Evolutionary conservation across 1,284 basidiomycete species (phyloP).

Genomic region (Uromyces viciae-fabae): DNA sequence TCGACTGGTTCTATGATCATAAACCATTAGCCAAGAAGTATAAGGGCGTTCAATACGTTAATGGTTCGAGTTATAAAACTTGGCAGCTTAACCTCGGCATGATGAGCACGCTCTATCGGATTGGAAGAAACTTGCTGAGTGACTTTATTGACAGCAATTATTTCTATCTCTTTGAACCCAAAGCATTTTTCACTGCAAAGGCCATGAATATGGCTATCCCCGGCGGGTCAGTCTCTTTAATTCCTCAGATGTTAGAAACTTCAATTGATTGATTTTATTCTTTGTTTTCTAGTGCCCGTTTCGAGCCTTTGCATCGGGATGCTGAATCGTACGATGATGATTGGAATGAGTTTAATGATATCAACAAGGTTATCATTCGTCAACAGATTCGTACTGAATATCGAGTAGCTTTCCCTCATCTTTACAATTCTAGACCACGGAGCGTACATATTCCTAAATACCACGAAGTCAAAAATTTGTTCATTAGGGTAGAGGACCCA

Average conservation of each 20-base stretch:
- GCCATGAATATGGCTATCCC: slow-evolving; percentile 76
- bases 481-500: slow-evolving; percentile 97
- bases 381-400: slow-evolving; percentile 99
- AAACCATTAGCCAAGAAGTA: slow-evolving; percentile 76
- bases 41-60: slow-evolving; percentile 68
- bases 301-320: slow-evolving; percentile 64
- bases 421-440: slow-evolving; percentile 96
- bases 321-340: slow-evolving; percentile 98
- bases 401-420: slow-evolving; percentile 97
- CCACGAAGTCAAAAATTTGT: slow-evolving; percentile 93
- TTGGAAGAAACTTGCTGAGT: slow-evolving; percentile 85
- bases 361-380: slow-evolving; percentile 99
- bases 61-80: slow-evolving; percentile 86
- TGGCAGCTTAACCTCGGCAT: slow-evolving; percentile 89
- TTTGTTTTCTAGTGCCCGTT: slow-evolving; percentile 48
- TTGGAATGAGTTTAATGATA: slow-evolving; percentile 99
- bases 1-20: slow-evolving; percentile 98
- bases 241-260: background rate
- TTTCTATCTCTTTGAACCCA: slow-evolving; percentile 90
- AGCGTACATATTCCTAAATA: slow-evolving; percentile 84
- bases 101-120: slow-evolving; percentile 93
- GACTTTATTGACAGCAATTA: slow-evolving; percentile 74
- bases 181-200: slow-evolving; percentile 96
- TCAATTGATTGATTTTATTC: slow-evolving; percentile 57
- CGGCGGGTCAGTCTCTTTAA: slow-evolving; percentile 79